Conservation (phyloP, 2,329 filamentous ascomycete species). For the Pseudogymnoascus sp. region DNA sequence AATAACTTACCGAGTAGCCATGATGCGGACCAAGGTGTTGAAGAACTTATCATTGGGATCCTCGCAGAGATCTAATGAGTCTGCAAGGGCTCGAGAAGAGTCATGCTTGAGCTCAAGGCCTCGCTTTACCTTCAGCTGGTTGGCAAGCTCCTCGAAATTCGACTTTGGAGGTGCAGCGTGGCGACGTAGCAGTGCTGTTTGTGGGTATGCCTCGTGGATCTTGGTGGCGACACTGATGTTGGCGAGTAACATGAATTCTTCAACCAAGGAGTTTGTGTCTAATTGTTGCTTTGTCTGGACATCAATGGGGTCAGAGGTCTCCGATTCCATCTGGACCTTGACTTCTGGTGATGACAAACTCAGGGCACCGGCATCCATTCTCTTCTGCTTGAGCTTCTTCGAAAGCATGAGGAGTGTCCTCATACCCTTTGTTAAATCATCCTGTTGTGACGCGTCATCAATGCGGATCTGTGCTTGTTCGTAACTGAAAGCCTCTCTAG, state of each 20-base stretch:
- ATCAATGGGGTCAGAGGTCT: slow-evolving; percentile 91
- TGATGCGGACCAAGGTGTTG: slow-evolving; percentile 94
- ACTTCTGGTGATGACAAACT: slow-evolving; percentile 98
- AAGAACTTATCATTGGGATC: slow-evolving; percentile 84
- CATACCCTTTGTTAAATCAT: slow-evolving; percentile 86
- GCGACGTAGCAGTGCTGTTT: slow-evolving; percentile 86
- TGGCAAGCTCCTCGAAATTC: slow-evolving; percentile 89
- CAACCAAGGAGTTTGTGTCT: slow-evolving; percentile 93
- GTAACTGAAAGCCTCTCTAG: slow-evolving; percentile 94
- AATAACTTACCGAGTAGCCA: slow-evolving; percentile 61
- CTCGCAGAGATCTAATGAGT: slow-evolving; percentile 78
- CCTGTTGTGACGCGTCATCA: slow-evolving; percentile 77
- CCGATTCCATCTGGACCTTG: slow-evolving; percentile 87
- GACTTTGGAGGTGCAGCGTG: slow-evolving; percentile 88
- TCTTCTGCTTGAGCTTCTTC: slow-evolving; percentile 87
- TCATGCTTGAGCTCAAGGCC: slow-evolving; percentile 72
- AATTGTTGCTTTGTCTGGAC: slow-evolving; percentile 92
- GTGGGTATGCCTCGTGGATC: slow-evolving; percentile 85
- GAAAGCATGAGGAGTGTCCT: slow-evolving; percentile 78
- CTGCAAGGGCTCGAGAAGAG: slow-evolving; percentile 85
- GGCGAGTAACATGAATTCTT: slow-evolving; percentile 98
- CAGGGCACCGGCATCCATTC: slow-evolving; percentile 89
- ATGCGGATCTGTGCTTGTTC: slow-evolving; percentile 92
- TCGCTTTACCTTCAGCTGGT: slow-evolving; percentile 83
- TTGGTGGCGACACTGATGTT: slow-evolving; percentile 89